These are phyloP conservation scores for Prunus davidiana DNA, from an alignment of 306 rosid genomes.

Conservation along the genomic window DNA sequence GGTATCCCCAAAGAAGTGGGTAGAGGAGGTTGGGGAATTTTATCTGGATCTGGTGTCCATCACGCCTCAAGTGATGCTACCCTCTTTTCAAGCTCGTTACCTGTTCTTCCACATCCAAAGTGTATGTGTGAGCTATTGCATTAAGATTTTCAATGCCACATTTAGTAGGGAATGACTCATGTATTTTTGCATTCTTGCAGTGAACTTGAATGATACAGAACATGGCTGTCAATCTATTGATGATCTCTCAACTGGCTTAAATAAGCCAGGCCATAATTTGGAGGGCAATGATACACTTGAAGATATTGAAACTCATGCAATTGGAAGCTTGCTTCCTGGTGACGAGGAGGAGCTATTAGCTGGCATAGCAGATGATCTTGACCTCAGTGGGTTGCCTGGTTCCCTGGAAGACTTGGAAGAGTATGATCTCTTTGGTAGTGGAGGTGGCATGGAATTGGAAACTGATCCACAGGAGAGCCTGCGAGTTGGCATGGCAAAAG, in stretches of 20 bases:
- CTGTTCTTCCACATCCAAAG: conserved; percentile 72
- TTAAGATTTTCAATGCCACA: conserved; percentile 6
- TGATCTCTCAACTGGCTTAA: conserved; percentile 46
- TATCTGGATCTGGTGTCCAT: conserved; percentile 51
- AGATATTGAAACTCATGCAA: conserved; percentile 39
- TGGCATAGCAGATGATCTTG: conserved; percentile 76
- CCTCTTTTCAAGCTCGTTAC: conserved; percentile 78
- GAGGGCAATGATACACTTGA: conserved; percentile 48
- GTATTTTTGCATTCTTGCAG: conserved; percentile 44
- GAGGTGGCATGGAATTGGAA: conserved; percentile 93
- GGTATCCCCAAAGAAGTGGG: conserved; percentile 43
- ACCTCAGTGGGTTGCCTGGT: conserved; percentile 73
- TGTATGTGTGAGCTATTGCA: conserved; percentile 38
- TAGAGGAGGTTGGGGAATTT: conserved; percentile 39
- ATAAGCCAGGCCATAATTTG: conserved; percentile 41
- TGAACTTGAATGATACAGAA: conserved; percentile 55
- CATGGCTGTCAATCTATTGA: conserved; percentile 44
- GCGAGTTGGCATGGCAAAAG: conserved; percentile 46
- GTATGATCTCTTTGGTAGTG: conserved; percentile 72
- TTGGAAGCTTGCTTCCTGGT: conserved; percentile 66
- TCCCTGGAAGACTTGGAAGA: conserved; percentile 86
- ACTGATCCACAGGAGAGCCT: conserved; percentile 56
- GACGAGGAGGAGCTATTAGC: conserved; percentile 78
- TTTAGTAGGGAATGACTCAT: conserved; percentile 11
- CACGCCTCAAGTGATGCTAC: conserved; percentile 68